Evolutionary conservation across 352 stramenopile species (phyloP), one percentile per base, ranked within the genome.

Genomic region (Phytophthora podocarpi): DNA sequence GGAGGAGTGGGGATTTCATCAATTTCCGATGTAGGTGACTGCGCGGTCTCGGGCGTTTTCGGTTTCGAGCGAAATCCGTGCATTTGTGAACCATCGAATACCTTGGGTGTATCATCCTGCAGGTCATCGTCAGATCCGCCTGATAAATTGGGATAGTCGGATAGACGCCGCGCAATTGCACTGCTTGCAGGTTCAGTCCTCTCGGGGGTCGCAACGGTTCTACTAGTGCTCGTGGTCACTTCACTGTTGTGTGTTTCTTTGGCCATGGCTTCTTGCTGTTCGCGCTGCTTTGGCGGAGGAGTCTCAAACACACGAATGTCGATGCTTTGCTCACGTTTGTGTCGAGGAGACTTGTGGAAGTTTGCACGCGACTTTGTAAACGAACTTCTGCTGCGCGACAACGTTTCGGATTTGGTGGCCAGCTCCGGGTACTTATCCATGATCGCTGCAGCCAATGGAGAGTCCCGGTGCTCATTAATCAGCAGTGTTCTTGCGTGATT

Each of bases 401-500:
- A 24, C 13, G 23, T 40, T 13, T 69, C 61, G n/a, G 50, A 35
- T 45, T 78, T 79, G 31, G 45, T 52, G 8, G 23, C 47, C 27
- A 83, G 35, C 12, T 84, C 69, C 4, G 74, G 64, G 31, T 70
- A 51, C 37, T 78, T 85, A 11, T 75, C 23, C 20, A 73, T 48
- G 23, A 92, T 77, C 10, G 71, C 75, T 8, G 60, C 46, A 16
- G 76, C 62, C 53, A 93, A 70, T 13, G 47, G 55, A 12, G 78
- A 74, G 20, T 74, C 52, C 0, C 64, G 72, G 20, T 91, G 80
- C 18, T 91, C 78, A 28, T 67, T 68, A 13, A 90, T 35, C 16
- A 93, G 37, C 8, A 80, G 18, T 11, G 69, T 39, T 40, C 75
- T 80, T 8, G 67, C 55, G 1, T 77, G 74, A 9, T 35, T 47